phyloP scores from a whole-genome alignment of 495 filamentous ascomycete species.

The Margaritispora aquatica region DNA sequence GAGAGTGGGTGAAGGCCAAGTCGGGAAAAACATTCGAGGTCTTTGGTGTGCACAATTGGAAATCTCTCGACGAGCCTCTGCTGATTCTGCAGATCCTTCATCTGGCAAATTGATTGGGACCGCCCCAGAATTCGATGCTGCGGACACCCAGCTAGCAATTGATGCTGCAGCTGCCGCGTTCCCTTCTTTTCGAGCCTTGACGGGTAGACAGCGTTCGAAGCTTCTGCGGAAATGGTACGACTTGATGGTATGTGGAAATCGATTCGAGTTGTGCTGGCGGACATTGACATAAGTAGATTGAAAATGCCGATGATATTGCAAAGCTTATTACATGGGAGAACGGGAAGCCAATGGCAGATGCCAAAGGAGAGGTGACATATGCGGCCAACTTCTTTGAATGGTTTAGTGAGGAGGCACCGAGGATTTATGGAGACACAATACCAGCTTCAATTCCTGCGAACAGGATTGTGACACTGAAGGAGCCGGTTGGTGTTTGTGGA shows the following conservation, averaged over 20 bases:
- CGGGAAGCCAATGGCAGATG: conserved; percentile 67
- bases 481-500: conserved; percentile 90
- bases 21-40: conserved; percentile 80
- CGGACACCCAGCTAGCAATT: conserved; percentile 76
- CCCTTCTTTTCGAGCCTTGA: conserved; percentile 51
- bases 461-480: conserved; percentile 70
- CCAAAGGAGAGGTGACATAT: conserved; percentile 66
- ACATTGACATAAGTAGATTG: conserved; percentile 45
- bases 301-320: conserved; percentile 82
- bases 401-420: conserved; percentile 72
- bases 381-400: conserved; percentile 77
- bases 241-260: conserved; percentile 57
- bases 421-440: conserved; percentile 72
- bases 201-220: conserved; percentile 74
- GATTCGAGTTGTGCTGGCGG: background rate
- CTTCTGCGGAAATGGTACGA: conserved; percentile 89
- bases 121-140: conserved; percentile 70
- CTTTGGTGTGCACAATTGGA: conserved; percentile 39
- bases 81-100: conserved; percentile 57
- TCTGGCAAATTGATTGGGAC: conserved; percentile 74
- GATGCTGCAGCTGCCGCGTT: conserved; percentile 63
- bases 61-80: background rate
- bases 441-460: conserved; percentile 61
- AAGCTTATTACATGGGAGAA: conserved; percentile 85
- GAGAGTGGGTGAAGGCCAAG: conserved; percentile 70